Conservation (phyloP, 495 filamentous ascomycete species). For the Pseudoneurospora amorphoporcata region DNA sequence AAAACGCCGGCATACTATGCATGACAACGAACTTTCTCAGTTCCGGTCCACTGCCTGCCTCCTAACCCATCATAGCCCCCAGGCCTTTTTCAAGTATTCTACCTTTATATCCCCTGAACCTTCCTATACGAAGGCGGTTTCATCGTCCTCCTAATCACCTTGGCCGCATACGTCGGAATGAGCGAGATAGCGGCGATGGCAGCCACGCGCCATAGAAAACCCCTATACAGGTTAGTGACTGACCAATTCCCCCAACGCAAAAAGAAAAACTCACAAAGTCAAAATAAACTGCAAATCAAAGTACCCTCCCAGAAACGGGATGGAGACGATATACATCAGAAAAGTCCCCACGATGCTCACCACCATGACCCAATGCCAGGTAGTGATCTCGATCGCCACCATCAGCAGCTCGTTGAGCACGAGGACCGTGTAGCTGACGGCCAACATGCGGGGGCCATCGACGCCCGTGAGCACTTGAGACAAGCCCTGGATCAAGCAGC, state of each 20-base stretch:
- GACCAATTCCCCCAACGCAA: not conserved
- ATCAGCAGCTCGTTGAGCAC: conserved; percentile 93
- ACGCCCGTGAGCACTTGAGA: conserved; percentile 77
- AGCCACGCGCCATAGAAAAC: conserved; percentile 79
- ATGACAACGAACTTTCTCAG: not conserved
- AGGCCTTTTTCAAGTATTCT: not conserved
- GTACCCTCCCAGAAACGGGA: conserved; percentile 83
- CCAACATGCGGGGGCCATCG: conserved; percentile 63
- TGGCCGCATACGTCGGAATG: conserved; percentile 77
- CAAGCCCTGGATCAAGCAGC: conserved; percentile 83
- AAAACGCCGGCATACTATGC: not conserved
- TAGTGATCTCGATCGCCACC: conserved; percentile 92
- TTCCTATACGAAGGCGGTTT: conserved; percentile 94
- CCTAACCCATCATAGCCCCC: not conserved
- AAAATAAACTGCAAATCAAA: conserved; percentile 79
- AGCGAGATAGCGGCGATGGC: conserved; percentile 70
- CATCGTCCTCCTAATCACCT: conserved; percentile 71
- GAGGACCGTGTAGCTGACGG: conserved; percentile 84
- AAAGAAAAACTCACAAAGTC: conserved; percentile 39
- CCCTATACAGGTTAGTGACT: conserved; percentile 33
- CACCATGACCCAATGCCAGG: conserved; percentile 95
- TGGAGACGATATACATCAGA: conserved; percentile 62
- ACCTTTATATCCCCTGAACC: conserved; percentile 54
- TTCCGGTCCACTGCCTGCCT: conserved; percentile 5
- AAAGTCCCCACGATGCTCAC: conserved; percentile 71